phyloP scores from a whole-genome alignment of 805 yeast genomes.

The Torulaspora delbrueckii region DNA sequence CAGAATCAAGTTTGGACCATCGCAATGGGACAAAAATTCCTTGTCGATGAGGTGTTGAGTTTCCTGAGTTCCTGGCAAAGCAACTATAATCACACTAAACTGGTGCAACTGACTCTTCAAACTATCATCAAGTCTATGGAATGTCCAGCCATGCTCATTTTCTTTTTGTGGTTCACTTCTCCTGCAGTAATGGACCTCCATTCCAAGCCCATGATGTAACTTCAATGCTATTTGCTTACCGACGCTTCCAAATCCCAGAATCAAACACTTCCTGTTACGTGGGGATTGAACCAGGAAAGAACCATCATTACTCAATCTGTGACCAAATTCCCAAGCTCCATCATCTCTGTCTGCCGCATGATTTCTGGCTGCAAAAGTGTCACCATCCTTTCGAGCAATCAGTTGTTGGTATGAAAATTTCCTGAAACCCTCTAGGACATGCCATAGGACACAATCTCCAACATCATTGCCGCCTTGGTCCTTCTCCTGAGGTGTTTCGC shows the following conservation, averaged over 20 bases:
- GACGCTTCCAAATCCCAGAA: constrained; percentile 59
- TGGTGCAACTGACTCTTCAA: constrained; percentile 35
- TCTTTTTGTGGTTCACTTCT: constrained; percentile 37
- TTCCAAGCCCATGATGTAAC: constrained; percentile 46
- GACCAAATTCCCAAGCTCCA: constrained; percentile 38
- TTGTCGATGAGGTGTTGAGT: constrained; percentile 47
- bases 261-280: constrained; percentile 46
- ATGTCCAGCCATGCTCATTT: constrained; percentile 33
- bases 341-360: constrained; percentile 18
- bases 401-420: constrained; percentile 40
- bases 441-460: constrained; percentile 58
- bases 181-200: constrained; percentile 54
- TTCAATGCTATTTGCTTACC: constrained; percentile 52
- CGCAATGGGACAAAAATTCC: constrained; percentile 35
- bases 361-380: constrained; percentile 41
- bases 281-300: constrained; percentile 41
- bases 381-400: constrained; percentile 31
- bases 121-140: constrained; percentile 34
- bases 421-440: constrained; percentile 51
- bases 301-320: constrained; percentile 35
- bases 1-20: constrained; percentile 28
- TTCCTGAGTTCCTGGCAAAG: constrained; percentile 52
- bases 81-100: constrained; percentile 51
- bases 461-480: constrained; percentile 56
- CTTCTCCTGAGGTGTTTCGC: constrained; percentile 6